Evolutionary conservation across 345 rosid species (phyloP), one percentile per base, ranked within the genome.

Genomic region (Cochlearia excelsa): DNA sequence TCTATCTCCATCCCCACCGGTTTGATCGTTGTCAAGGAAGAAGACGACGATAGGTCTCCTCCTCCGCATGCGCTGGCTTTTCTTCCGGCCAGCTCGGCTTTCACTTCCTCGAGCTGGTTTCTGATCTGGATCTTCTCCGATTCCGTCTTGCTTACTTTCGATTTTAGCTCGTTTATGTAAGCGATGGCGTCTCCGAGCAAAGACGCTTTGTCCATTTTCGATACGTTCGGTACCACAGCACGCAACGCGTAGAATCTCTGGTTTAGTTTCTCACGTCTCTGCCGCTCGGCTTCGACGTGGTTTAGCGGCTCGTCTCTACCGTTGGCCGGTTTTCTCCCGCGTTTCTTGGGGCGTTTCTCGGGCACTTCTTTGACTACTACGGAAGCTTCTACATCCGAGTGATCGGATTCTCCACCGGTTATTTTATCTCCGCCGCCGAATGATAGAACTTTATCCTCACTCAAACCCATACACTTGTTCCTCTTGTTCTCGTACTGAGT

Each of bases 221-320:
- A 92, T 3, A 92, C 98, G 10, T 88, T 92, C 9, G 98, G 98
- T 37, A 92, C 98, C 48, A 88, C 98, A 23, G 97, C 97, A 51
- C 98, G 80, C 53, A 93, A 65, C 0, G 99, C 86, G 43, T 93
- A 93, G 77, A 93, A 93, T 60, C 84, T 70, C 73, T 90, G 99
- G 78, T 93, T 93, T 37, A 93, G 84, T 75, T 90, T 93, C 81
- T 93, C 99, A 57, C 99, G 79, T 77, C 98, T 86, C 69, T 88
- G 98, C 45, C 98, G 78, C 78, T 92, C 98, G 5, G 98, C 98
- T 75, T 92, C 98, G 1, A 92, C 98, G 51, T 92, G 98, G 79
- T 92, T 92, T 75, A 92, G 46, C 1, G 98, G 98, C 67, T 92
- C 98, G 60, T 92, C 98, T 72, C 98, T 61, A 16, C 23, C 23